Evolutionary conservation across 192 early-diverging fungal species (phyloP).

Genomic region (Linnemannia exigua): DNA sequence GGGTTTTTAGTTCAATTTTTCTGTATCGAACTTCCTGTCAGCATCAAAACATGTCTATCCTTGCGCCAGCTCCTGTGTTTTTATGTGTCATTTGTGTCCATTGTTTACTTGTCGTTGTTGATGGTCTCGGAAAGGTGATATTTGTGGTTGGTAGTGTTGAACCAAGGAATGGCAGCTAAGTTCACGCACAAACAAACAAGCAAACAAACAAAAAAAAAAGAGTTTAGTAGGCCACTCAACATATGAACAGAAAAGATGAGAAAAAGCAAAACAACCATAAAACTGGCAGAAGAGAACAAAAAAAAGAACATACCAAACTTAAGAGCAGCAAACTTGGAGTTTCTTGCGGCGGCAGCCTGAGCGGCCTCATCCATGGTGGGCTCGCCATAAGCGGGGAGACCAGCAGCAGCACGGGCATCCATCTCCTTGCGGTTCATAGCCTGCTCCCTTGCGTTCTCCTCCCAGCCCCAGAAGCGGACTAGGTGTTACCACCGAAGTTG

Average conservation of each 20-base stretch:
- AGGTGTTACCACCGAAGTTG: background rate
- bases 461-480: slow-evolving; percentile 95
- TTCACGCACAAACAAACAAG: background rate
- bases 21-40: background rate
- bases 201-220: background rate
- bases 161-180: slow-evolving; percentile 75
- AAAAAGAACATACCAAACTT: slow-evolving; percentile 62
- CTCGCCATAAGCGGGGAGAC: slow-evolving; percentile 77
- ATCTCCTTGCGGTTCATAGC: slow-evolving; percentile 78
- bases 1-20: background rate
- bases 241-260: background rate
- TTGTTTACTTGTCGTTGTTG: slow-evolving; percentile 37
- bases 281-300: background rate
- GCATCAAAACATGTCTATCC: background rate
- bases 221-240: background rate
- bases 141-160: slow-evolving; percentile 85
- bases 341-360: slow-evolving; percentile 73
- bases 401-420: slow-evolving; percentile 68
- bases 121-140: slow-evolving; percentile 73
- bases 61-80: background rate
- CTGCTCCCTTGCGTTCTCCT: slow-evolving; percentile 89
- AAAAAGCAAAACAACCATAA: background rate
- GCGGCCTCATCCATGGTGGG: slow-evolving; percentile 67
- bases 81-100: background rate
- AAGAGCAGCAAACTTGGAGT: slow-evolving; percentile 77